Conservation (phyloP, 148 eudicot species). For the Nepenthes gracilis region DNA sequence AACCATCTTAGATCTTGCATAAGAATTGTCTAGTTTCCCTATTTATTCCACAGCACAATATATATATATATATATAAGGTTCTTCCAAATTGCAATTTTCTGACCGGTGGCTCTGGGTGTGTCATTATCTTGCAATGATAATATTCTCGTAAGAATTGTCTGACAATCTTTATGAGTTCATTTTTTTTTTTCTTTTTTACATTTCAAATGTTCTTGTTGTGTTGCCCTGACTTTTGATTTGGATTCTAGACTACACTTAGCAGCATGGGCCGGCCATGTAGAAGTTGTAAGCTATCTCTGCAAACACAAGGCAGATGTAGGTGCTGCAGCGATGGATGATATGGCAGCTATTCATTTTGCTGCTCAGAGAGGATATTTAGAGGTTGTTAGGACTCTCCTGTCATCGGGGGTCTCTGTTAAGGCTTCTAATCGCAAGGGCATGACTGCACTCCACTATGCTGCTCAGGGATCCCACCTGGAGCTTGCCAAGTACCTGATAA, state of each 20-base stretch:
- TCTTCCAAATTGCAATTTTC: too few species aligned
- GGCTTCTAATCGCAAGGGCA: constrained; percentile 74
- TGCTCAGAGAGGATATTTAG: constrained; percentile 86
- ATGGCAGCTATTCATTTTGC: constrained; percentile 97
- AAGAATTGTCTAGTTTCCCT: too few species aligned
- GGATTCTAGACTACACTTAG: constrained; percentile 71
- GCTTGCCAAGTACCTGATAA: constrained; percentile 71
- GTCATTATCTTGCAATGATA: too few species aligned
- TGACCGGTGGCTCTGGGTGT: too few species aligned
- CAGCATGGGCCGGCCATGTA: constrained; percentile 94
- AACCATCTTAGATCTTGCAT: too few species aligned
- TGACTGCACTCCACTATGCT: constrained; percentile 88
- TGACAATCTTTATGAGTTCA: too few species aligned
- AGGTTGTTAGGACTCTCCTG: constrained; percentile 57
- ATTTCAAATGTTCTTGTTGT: neutral
- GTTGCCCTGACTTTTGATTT: constrained; percentile 31
- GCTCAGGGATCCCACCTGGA: constrained; percentile 80
- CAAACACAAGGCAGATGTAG: constrained; percentile 81
- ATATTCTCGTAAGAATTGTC: too few species aligned
- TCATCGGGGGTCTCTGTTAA: constrained; percentile 63
- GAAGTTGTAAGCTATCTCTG: constrained; percentile 61
- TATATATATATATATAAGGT: too few species aligned
- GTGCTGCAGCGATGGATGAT: constrained; percentile 98
- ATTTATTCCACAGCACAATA: too few species aligned
- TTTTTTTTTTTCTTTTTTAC: neutral